Evolutionary conservation across 192 early-diverging fungal species (phyloP), one percentile per base, ranked within the genome.

Genomic region (Paraglomus occultum): DNA sequence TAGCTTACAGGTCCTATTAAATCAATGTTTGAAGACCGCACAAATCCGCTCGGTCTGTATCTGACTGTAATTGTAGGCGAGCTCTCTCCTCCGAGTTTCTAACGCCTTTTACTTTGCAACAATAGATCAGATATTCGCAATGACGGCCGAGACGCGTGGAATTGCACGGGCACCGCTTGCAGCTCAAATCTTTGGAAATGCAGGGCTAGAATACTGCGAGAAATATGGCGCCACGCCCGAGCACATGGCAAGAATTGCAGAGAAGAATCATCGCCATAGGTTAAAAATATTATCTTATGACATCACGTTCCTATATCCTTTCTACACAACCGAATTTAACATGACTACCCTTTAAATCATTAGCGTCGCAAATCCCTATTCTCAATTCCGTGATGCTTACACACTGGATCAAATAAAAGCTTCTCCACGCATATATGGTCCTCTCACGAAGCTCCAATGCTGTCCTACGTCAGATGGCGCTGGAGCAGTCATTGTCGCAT

Each of bases 391-490:
- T 44, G 79, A 84, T 58, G 73, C 80, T 38, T 85, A 82, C 61
- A 79, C 86, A 7, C 71, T 88, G 67, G 87, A 88, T 20, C 83
- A 90, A 71, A 74, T 90, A 8, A 78, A 85, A 60, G 68, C 80
- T 15, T 86, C 88, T 3, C 78, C 77, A 63, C 83, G 79, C 31
- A 78, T 91, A 9, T 89, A 83, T 75, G 90, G 87, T n/a, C 88
- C 88, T 8, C 58, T 91, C 62, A 90, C 88, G 44, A 83, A 89
- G 64, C 78, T 91, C 10, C 88, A 90, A 75, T 91, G 90, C 77
- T 89, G 85, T 67, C 88, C 90, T 31, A 91, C 87, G 11, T 89
- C 88, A 1, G 90, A 91, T 65, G 90, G 90, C 17, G 80, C 87
- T 31, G 88, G 79, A 20, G 85, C 84, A 68, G 85, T 71, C 17